phyloP scores from a whole-genome alignment of 202 grass and related monocot genomes.

The Panicum virgatum region DNA sequence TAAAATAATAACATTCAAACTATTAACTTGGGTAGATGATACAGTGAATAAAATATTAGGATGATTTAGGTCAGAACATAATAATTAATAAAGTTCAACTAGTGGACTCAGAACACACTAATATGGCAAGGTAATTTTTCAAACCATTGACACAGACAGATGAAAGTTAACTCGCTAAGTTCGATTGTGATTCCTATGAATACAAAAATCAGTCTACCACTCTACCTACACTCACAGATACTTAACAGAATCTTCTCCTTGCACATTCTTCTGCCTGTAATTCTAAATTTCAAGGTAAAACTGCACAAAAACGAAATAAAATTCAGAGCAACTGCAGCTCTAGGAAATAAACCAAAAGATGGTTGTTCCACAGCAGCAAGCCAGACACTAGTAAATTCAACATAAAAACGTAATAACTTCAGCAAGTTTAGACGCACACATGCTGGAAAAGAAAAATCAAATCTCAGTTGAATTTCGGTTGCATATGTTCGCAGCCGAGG shows the following conservation, averaged over 20 bases:
- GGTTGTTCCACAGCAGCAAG: background rate
- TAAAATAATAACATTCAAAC: background rate
- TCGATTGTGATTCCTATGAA: background rate
- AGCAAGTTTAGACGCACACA: background rate
- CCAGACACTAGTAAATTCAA: background rate
- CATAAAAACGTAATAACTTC: slow-evolving; percentile 8
- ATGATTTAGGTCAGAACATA: background rate
- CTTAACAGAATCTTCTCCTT: background rate
- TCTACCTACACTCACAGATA: background rate
- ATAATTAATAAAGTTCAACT: background rate
- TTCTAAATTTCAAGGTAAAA: background rate
- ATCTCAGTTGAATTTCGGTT: background rate
- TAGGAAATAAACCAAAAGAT: background rate
- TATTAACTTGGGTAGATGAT: background rate
- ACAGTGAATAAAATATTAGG: background rate
- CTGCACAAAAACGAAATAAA: background rate
- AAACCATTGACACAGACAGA: background rate
- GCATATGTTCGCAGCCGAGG: slow-evolving; percentile 4
- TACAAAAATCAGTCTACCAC: background rate
- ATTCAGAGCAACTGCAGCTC: background rate
- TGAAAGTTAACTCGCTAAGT: background rate
- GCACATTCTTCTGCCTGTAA: background rate
- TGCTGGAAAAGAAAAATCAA: background rate
- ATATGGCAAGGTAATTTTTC: background rate
- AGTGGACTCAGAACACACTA: background rate